Evolutionary conservation across 352 stramenopile species (phyloP), one percentile per base, ranked within the genome.

Genomic region (Phytophthora foliorum): DNA sequence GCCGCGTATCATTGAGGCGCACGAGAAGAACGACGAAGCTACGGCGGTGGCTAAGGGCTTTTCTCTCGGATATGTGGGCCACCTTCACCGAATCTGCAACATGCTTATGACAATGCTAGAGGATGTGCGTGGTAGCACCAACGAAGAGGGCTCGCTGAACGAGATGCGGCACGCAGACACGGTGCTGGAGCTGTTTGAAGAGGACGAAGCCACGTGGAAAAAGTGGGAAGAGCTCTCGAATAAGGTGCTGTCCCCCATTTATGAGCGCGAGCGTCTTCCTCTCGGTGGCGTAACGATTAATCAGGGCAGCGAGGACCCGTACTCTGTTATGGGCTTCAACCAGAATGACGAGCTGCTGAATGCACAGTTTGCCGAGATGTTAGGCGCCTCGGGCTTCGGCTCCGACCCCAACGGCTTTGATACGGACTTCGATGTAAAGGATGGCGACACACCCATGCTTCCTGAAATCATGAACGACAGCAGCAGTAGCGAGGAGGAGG

Each of bases 401-500:
- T 72, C 77, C 6, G 66, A 82, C 50, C 64, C 78, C 4, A 81
- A 77, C 21, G 76, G 75, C 34, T 93, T 92, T 63, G 86, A 95
- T 58, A 86, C 77, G 32, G 88, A 92, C 55, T 93, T 94, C 48
- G 84, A 93, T 24, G 80, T 90, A 39, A 86, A 89, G 67, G 63
- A 84, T 53, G 77, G 64, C 60, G 86, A 94, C 67, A 90, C 86
- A 44, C 77, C 80, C 2, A 92, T 93, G 83, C 61, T 94, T 17
- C 88, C 88, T 0, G 86, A 93, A 65, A 94, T 94, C 60, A 91
- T 93, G 80, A 87, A 94, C 62, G 85, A 94, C 69, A 96, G 88
- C 71, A 96, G 88, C 76, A 95, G 88, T 72, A 96, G 86, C 51
- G 85, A 94, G 42, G 88, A 96, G 63, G 88, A 96, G 53, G 88